These are phyloP conservation scores for Stentor roeselii DNA, from an alignment of 73 alveolate genomes.

Conservation along the genomic window DNA sequence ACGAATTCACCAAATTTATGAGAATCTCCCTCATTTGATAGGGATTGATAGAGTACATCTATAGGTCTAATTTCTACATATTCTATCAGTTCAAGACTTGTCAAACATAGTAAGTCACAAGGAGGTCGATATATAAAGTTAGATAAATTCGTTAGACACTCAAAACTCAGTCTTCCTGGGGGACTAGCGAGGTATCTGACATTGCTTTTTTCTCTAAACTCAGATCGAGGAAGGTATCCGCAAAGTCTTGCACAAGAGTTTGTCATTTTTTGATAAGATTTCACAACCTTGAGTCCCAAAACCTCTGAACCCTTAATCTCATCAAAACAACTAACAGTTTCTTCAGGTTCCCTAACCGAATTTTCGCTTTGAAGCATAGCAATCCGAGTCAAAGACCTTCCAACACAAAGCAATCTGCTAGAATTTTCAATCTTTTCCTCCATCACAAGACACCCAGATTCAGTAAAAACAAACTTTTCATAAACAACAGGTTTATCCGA, in stretches of 20 bases:
- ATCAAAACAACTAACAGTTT: slow-evolving; percentile 2
- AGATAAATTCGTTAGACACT: not conserved
- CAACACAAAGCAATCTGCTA: not conserved
- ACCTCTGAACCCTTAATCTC: not conserved
- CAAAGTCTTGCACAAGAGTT: not conserved
- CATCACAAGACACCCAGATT: not conserved
- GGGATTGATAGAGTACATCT: not conserved
- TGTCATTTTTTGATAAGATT: not conserved
- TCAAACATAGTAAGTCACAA: not conserved
- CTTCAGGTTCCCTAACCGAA: not conserved
- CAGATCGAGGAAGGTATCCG: not conserved
- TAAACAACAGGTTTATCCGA: not conserved
- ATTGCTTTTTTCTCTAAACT: not conserved
- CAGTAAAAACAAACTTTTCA: not conserved
- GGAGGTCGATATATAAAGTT: slow-evolving; percentile 17
- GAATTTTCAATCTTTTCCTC: not conserved
- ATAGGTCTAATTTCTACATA: slow-evolving; percentile 5
- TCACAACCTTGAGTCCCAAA: not conserved
- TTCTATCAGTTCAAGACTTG: not conserved
- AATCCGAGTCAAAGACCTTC: not conserved
- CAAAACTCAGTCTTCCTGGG: not conserved
- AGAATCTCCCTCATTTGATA: not conserved
- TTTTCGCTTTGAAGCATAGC: slow-evolving; percentile 16
- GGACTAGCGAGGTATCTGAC: not conserved
- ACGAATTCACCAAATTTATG: not conserved